These are phyloP conservation scores for Zostera marina DNA, from an alignment of 116 monocot species.

Conservation along the genomic window DNA sequence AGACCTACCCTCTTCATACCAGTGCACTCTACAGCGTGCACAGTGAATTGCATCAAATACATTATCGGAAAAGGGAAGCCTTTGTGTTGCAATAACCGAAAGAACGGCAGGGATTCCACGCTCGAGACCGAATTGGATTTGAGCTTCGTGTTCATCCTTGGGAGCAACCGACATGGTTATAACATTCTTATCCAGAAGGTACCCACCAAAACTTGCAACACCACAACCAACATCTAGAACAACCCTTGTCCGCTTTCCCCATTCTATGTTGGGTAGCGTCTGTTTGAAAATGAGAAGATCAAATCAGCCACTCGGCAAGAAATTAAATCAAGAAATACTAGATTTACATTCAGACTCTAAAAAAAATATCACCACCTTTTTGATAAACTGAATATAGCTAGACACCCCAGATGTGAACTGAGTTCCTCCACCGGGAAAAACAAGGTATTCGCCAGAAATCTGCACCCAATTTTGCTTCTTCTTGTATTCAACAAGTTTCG, in stretches of 20 bases:
- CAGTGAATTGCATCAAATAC: constrained; percentile 84
- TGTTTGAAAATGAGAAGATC: constrained; percentile 6
- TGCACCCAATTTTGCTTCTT: constrained; percentile 82
- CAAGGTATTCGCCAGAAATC: constrained; percentile 56
- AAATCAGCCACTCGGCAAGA: neutral
- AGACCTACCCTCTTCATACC: constrained; percentile 69
- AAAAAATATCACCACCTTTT: constrained; percentile 29
- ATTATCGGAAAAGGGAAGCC: constrained; percentile 82
- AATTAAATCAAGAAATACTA: neutral
- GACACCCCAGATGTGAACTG: constrained; percentile 82
- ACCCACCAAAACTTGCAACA: constrained; percentile 95
- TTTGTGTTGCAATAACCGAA: constrained; percentile 77
- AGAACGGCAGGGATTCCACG: constrained; percentile 88
- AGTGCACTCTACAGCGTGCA: constrained; percentile 83
- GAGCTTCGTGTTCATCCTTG: constrained; percentile 96
- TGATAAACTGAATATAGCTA: constrained; percentile 63
- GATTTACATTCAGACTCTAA: neutral
- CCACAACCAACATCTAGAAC: constrained; percentile 96
- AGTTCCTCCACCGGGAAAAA: constrained; percentile 92
- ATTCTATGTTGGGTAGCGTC: constrained; percentile 49
- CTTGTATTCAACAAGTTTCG: constrained; percentile 68
- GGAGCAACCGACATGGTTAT: constrained; percentile 90
- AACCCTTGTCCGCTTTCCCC: constrained; percentile 75
- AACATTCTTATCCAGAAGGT: constrained; percentile 65
- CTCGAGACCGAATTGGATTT: constrained; percentile 95